A percentile compares a stretch with the other conserved stretches of the same genome.
These are phyloP conservation scores for Ormosia semicastrata DNA, from an alignment of 306 rosid genomes.

Conservation along the genomic window DNA sequence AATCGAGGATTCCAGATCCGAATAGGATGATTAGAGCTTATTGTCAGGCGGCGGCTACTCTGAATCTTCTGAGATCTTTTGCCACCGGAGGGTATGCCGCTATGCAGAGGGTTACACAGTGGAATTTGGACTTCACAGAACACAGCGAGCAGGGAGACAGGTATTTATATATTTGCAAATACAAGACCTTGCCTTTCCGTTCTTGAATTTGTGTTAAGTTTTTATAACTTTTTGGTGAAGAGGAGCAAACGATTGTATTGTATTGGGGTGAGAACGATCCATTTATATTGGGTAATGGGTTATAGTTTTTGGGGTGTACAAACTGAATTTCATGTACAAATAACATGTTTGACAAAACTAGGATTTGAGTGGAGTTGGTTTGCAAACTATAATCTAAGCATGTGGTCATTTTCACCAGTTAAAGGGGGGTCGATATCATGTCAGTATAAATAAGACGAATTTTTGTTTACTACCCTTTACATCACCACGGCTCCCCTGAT, in stretches of 20 bases:
- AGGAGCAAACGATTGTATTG: too few species aligned
- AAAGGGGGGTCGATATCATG: background rate
- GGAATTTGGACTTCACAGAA: constrained; percentile 96
- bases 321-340: too few species aligned
- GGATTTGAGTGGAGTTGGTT: too few species aligned
- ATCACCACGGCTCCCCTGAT: too few species aligned
- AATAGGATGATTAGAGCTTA: constrained; percentile 93
- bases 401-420: background rate
- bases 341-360: too few species aligned
- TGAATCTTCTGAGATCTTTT: constrained; percentile 87
- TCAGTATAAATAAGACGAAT: background rate
- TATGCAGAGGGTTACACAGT: constrained; percentile 95
- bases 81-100: constrained; percentile 99
- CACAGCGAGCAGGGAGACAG: constrained; percentile 96
- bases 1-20: constrained; percentile 92
- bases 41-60: constrained; percentile 93
- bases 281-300: too few species aligned
- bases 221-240: too few species aligned
- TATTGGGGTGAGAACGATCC: too few species aligned
- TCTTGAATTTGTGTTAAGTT: too few species aligned
- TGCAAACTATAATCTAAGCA: too few species aligned
- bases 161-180: constrained; percentile 30
- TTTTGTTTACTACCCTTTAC: background rate
- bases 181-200: background rate
- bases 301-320: too few species aligned